These are phyloP conservation scores for Pseudocercospora ulei DNA, from an alignment of 2,329 filamentous ascomycete species.

Conservation along the genomic window DNA sequence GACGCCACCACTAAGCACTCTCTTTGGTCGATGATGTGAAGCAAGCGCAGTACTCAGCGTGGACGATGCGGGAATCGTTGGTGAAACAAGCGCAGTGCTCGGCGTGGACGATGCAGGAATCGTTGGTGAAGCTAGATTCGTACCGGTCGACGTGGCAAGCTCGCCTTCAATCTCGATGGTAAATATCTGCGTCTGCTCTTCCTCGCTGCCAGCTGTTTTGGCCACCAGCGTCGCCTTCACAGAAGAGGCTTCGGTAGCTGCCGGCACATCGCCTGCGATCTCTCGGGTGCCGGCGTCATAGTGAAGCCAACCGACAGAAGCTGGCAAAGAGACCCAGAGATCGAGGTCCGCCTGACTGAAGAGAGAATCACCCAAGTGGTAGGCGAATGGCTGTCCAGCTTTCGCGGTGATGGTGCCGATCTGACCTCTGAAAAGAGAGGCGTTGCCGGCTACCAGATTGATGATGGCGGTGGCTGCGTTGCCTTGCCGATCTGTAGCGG, in stretches of 20 bases:
- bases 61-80: background rate
- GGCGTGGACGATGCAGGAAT: slow-evolving; percentile 7
- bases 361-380: slow-evolving; percentile 40
- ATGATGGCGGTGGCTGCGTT: slow-evolving; percentile 51
- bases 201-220: slow-evolving; percentile 25
- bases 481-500: slow-evolving; percentile 50
- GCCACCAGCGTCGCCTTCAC: slow-evolving; percentile 41
- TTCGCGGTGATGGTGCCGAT: slow-evolving; percentile 43
- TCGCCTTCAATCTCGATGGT: slow-evolving; percentile 34
- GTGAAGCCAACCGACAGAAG: slow-evolving; percentile 42
- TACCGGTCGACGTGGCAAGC: slow-evolving; percentile 13
- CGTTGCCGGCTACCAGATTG: slow-evolving; percentile 30
- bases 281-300: slow-evolving; percentile 41
- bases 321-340: slow-evolving; percentile 40
- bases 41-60: slow-evolving; percentile 6
- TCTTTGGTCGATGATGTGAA: background rate
- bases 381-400: slow-evolving; percentile 43
- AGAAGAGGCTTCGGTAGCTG: slow-evolving; percentile 34
- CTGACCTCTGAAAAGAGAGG: slow-evolving; percentile 39
- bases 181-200: slow-evolving; percentile 39
- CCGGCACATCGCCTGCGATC: slow-evolving; percentile 45
- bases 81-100: background rate
- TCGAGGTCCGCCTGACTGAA: slow-evolving; percentile 37
- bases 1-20: slow-evolving; percentile 18
- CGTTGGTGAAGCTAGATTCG: slow-evolving; percentile 9